Conservation (phyloP, 2,329 filamentous ascomycete species). For the Fonsecaea erecta region DNA sequence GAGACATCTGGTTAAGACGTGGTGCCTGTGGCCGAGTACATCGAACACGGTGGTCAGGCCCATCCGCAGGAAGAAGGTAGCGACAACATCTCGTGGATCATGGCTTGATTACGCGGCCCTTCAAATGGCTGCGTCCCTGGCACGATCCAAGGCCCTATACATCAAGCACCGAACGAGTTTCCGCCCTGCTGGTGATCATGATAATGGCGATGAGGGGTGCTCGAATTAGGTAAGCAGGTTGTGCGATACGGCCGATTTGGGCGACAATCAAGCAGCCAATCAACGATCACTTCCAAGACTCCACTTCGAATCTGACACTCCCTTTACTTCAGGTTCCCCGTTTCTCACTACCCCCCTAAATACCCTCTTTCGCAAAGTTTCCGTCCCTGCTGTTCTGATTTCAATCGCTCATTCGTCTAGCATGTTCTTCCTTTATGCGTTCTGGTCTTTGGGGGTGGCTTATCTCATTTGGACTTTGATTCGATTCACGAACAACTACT, state of each 20-base stretch:
- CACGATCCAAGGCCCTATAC: not conserved
- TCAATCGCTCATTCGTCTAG: not conserved
- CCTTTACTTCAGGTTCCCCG: not conserved
- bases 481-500: conserved; percentile 28
- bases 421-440: conserved; percentile 20
- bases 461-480: conserved; percentile 26
- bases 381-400: not conserved
- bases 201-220: not conserved
- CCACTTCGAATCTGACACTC: not conserved
- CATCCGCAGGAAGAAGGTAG: not conserved
- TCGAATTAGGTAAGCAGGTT: not conserved
- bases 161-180: not conserved
- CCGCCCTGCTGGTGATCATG: not conserved
- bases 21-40: not conserved
- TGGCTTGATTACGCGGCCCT: not conserved
- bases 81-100: not conserved
- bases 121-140: not conserved
- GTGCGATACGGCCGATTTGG: not conserved
- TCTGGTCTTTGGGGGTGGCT: conserved; percentile 16
- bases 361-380: not conserved
- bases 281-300: not conserved
- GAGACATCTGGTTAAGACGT: not conserved
- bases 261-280: not conserved
- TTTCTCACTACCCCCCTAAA: not conserved
- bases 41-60: not conserved